A percentile compares a stretch with the other conserved stretches of the same genome.
These are phyloP conservation scores for Lachancea cidri DNA, from an alignment of 805 yeast genomes.

Conservation along the genomic window DNA sequence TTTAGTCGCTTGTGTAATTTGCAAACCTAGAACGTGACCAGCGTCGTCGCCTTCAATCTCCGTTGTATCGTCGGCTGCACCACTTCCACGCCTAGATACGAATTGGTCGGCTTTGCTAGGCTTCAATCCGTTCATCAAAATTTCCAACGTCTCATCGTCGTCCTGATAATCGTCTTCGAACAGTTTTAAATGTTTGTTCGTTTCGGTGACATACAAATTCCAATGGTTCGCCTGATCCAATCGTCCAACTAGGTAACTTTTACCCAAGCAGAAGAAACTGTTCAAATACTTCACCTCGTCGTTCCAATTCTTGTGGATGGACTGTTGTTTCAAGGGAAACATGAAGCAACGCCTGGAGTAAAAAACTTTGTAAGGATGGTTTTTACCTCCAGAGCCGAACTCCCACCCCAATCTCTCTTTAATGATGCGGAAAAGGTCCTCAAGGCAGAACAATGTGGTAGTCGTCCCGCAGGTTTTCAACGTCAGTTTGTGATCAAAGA, in stretches of 20 bases:
- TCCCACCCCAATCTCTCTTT: conserved; percentile 39
- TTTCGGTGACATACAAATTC: conserved; percentile 74
- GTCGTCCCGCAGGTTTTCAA: conserved; percentile 97
- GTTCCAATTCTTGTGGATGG: conserved; percentile 80
- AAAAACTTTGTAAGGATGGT: conserved; percentile 60
- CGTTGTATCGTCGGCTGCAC: conserved; percentile 8
- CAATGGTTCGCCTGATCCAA: conserved; percentile 73
- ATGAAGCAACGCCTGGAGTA: conserved; percentile 89
- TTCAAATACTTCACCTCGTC: conserved; percentile 71
- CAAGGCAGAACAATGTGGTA: conserved; percentile 75
- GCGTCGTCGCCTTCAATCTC: conserved; percentile 33
- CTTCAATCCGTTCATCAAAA: conserved; percentile 83
- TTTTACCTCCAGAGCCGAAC: conserved; percentile 22
- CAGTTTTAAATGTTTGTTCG: conserved; percentile 12
- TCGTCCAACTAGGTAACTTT: conserved; percentile 75
- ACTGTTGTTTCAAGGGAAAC: conserved; percentile 76
- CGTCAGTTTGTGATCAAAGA: conserved; percentile 77
- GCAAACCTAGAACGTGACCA: conserved; percentile 77
- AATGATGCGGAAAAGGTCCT: conserved; percentile 53
- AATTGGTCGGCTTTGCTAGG: conserved; percentile 54
- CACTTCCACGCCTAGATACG: conserved; percentile 41
- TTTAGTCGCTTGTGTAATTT: conserved; percentile 58
- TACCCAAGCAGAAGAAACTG: conserved; percentile 54
- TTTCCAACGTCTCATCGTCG: conserved; percentile 74
- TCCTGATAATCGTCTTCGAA: conserved; percentile 13